These are phyloP conservation scores for Fusarium ramigenum DNA, from an alignment of 2,329 filamentous ascomycete species.

Conservation along the genomic window DNA sequence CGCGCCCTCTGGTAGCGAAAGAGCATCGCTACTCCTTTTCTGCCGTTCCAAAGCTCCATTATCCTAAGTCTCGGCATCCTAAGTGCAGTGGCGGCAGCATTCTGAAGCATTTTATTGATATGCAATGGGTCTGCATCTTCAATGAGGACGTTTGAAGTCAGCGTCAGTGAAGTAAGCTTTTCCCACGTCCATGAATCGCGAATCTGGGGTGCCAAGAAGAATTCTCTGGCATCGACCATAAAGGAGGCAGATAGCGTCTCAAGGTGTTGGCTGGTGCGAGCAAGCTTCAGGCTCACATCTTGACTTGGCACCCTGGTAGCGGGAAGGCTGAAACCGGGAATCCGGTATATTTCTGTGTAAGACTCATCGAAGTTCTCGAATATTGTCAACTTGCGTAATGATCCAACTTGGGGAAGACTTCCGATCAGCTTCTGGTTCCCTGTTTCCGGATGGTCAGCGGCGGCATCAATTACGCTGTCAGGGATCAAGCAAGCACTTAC, in stretches of 20 bases:
- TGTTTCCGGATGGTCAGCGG: constrained; percentile 35
- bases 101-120: constrained; percentile 42
- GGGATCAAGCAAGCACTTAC: constrained; percentile 39
- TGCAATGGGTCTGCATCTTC: constrained; percentile 20
- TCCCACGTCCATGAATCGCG: constrained; percentile 42
- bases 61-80: constrained; percentile 45
- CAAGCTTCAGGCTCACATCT: constrained; percentile 43
- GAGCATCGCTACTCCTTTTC: constrained; percentile 37
- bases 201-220: constrained; percentile 37
- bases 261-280: constrained; percentile 44
- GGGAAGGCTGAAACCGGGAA: constrained; percentile 24
- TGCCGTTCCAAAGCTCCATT: constrained; percentile 50
- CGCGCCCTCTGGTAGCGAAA: constrained; percentile 38
- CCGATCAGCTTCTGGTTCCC: constrained; percentile 42
- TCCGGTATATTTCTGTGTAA: constrained; percentile 24
- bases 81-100: constrained; percentile 37
- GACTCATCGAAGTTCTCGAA: constrained; percentile 50
- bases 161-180: constrained; percentile 45
- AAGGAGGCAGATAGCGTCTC: constrained; percentile 45
- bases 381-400: constrained; percentile 44
- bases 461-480: constrained; percentile 13
- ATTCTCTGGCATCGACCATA: constrained; percentile 45
- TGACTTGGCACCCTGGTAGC: constrained; percentile 36
- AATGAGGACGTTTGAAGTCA: constrained; percentile 45
- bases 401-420: constrained; percentile 30